phyloP scores from a whole-genome alignment of 2,329 filamentous ascomycete genomes.

The Pyrenophora graminea region DNA sequence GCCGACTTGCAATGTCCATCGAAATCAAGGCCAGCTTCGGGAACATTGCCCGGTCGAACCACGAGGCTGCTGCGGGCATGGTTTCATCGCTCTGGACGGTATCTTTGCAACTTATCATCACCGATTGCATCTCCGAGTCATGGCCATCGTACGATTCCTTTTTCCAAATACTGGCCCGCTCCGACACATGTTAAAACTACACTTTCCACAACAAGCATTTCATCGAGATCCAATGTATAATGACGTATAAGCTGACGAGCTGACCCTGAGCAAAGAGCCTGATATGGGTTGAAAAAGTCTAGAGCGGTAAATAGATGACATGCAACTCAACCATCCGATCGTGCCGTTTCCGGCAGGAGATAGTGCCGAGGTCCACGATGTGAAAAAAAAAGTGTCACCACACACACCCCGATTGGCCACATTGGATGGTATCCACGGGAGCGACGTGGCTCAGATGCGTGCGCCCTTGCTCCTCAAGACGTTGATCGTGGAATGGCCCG shows the following conservation, averaged over 20 bases:
- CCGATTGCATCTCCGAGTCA: neutral
- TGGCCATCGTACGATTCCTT: neutral
- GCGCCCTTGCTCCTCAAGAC: constrained; percentile 85
- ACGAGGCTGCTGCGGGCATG: neutral
- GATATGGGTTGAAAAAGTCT: neutral
- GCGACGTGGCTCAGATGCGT: constrained; percentile 63
- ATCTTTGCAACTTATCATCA: neutral
- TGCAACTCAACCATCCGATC: no score
- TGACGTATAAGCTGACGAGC: neutral
- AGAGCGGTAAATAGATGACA: neutral
- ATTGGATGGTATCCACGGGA: neutral
- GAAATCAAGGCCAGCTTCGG: neutral
- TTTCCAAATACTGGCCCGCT: neutral
- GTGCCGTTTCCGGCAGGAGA: neutral
- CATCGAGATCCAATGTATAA: constrained; percentile 6
- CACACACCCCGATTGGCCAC: neutral
- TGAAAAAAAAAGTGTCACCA: neutral
- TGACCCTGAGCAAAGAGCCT: neutral
- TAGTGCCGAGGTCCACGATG: neutral
- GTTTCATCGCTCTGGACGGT: neutral
- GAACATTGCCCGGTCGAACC: constrained; percentile 5
- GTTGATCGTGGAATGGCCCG: constrained; percentile 75
- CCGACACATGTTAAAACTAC: no score
- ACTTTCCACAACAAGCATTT: neutral
- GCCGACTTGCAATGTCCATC: neutral